Evolutionary conservation across 208 protist species (phyloP).

Genomic region (Crithidia fasciculata): DNA sequence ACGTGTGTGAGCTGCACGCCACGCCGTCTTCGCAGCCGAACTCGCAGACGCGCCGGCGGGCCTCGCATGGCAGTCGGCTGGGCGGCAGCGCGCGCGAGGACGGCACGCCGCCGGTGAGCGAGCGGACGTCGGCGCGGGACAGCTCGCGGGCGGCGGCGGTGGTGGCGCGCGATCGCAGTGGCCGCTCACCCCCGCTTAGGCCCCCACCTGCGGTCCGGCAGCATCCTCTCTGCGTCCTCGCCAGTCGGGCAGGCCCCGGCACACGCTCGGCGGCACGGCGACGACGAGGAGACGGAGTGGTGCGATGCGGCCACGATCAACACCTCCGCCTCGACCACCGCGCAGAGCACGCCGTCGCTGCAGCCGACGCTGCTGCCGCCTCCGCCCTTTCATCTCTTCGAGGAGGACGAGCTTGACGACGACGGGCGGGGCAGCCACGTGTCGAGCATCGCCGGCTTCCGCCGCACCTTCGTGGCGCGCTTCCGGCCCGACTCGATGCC

Average conservation of each 20-base stretch:
- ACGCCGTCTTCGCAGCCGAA: neutral
- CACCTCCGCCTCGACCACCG: constrained; percentile 28
- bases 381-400: constrained; percentile 28
- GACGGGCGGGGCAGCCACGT: constrained; percentile 18
- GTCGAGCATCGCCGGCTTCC: constrained; percentile 17
- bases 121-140: neutral
- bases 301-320: constrained; percentile 28
- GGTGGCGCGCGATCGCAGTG: neutral
- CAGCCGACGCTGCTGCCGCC: constrained; percentile 28
- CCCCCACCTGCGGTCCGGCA: constrained; percentile 8
- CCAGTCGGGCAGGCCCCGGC: neutral
- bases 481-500: constrained; percentile 32
- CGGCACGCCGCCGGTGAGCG: neutral
- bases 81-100: neutral
- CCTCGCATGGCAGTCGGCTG: neutral
- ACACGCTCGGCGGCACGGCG: constrained; percentile 3
- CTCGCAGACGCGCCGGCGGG: constrained; percentile 6
- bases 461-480: constrained; percentile 25
- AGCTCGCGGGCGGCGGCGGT: neutral
- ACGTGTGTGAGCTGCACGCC: constrained; percentile 19
- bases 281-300: constrained; percentile 36
- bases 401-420: constrained; percentile 36
- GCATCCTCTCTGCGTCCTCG: neutral
- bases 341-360: constrained; percentile 36
- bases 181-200: constrained; percentile 2